Percentiles rank a stretch among this genome's conserved stretches.
These are phyloP conservation scores for Calonectria henricotiae DNA, from an alignment of 2,329 filamentous ascomycete species.

Conservation along the genomic window DNA sequence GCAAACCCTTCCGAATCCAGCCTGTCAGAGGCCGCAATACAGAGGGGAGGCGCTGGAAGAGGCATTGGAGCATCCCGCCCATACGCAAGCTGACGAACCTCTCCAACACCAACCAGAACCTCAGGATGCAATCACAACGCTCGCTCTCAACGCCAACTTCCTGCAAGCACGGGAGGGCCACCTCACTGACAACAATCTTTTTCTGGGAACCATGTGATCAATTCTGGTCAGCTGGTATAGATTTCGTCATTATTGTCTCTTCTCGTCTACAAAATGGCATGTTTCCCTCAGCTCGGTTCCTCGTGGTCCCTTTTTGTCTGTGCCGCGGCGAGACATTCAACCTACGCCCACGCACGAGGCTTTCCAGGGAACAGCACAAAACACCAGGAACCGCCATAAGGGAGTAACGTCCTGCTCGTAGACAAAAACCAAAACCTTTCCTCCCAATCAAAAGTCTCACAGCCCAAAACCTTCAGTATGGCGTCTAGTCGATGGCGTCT, in stretches of 20 bases:
- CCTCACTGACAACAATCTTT: slow-evolving; percentile 6
- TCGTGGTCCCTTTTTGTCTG: slow-evolving; percentile 16
- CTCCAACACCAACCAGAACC: not conserved
- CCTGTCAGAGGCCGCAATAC: slow-evolving; percentile 11
- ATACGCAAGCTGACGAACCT: slow-evolving; percentile 4
- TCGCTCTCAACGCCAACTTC: not conserved
- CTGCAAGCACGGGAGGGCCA: slow-evolving; percentile 11
- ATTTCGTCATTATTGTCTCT: slow-evolving; percentile 18
- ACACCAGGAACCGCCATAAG: not conserved
- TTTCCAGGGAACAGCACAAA: not conserved
- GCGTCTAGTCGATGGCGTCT: slow-evolving; percentile 3
- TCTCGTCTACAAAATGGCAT: not conserved
- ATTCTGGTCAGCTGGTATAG: not conserved
- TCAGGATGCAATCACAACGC: not conserved
- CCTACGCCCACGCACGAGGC: not conserved
- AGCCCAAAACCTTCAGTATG: not conserved
- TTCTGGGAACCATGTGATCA: slow-evolving; percentile 1
- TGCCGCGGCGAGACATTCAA: slow-evolving; percentile 18
- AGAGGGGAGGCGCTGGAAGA: slow-evolving; percentile 31
- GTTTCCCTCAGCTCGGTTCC: not conserved
- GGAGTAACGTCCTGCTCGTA: slow-evolving; percentile 6
- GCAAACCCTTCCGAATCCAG: not conserved
- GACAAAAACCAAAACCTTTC: not conserved
- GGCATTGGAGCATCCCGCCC: not conserved
- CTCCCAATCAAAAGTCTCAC: slow-evolving; percentile 11